A percentile compares a stretch with the other conserved stretches of the same genome.
Conservation (phyloP, 345 rosid species). For the Raphanus raphanistrum region DNA sequence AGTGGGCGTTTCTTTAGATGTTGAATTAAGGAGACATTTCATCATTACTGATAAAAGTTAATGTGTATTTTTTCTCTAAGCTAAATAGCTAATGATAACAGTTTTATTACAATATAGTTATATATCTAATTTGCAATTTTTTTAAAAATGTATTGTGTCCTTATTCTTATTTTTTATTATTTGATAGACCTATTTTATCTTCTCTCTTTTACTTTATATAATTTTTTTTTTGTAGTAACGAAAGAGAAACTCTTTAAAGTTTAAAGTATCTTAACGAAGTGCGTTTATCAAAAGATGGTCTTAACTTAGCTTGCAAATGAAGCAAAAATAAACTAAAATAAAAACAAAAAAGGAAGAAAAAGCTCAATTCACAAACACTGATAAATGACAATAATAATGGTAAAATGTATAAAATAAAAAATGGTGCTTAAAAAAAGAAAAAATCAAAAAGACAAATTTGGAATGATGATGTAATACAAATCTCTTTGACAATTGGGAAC, state of each 20-base stretch:
- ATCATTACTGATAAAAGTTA: not conserved
- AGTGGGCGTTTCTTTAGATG: not conserved
- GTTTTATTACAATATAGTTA: no score
- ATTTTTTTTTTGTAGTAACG: not conserved
- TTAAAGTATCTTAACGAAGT: not conserved
- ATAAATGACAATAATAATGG: conserved; percentile 22
- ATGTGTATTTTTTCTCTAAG: no score
- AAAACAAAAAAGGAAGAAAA: not conserved
- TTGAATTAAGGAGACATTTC: not conserved
- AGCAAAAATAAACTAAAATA: conserved; percentile 18
- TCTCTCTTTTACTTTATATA: no score
- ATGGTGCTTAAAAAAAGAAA: conserved; percentile 15
- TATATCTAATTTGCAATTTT: no score
- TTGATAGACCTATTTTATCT: no score
- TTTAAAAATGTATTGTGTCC: no score
- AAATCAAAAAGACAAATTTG: conserved; percentile 23
- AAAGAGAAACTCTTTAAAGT: not conserved
- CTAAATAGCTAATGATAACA: not conserved
- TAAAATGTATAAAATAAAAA: conserved; percentile 35
- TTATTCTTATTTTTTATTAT: no score
- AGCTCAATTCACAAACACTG: conserved; percentile 27
- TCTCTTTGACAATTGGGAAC: conserved; percentile 27
- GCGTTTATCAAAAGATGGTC: not conserved
- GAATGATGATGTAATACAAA: conserved; percentile 28
- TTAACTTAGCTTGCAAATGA: conserved; percentile 22